Percentiles rank a stretch among this genome's conserved stretches.
Evolutionary conservation across 768 basidiomycete genomes (phyloP).

Genomic region (Infundibulicybe gibba): DNA sequence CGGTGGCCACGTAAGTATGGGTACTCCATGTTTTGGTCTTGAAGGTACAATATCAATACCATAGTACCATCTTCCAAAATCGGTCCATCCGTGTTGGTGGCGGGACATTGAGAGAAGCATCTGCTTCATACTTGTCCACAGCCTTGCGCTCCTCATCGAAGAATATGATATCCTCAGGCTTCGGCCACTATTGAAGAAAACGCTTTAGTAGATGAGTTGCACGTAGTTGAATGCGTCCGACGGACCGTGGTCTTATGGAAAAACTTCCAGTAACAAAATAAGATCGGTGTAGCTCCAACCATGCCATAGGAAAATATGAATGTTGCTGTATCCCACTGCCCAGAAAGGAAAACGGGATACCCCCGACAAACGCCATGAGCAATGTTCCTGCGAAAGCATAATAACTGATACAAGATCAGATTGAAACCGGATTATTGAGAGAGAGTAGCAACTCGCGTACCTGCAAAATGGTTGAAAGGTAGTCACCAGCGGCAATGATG

Average conservation of each 20-base stretch:
- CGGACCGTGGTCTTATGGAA: slow-evolving; percentile 34
- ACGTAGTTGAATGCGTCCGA: neutral
- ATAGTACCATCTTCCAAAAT: too few relatives aligned
- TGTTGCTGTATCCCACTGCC: slow-evolving; percentile 40
- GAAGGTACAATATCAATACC: too few relatives aligned
- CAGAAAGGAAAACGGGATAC: slow-evolving; percentile 50
- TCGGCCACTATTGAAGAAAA: slow-evolving; percentile 29
- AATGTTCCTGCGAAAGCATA: slow-evolving; percentile 41
- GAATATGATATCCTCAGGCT: slow-evolving; percentile 34
- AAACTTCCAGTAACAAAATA: slow-evolving; percentile 45
- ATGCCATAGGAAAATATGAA: slow-evolving; percentile 50
- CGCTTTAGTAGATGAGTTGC: neutral
- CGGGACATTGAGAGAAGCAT: too few relatives aligned
- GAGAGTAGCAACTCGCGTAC: slow-evolving; percentile 16
- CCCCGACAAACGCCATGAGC: slow-evolving; percentile 44
- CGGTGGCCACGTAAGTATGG: too few relatives aligned
- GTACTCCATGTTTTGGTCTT: too few relatives aligned
- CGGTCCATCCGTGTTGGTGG: too few relatives aligned
- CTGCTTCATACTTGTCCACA: slow-evolving; percentile 39
- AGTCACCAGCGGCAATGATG: slow-evolving; percentile 38
- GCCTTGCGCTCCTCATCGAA: slow-evolving; percentile 39
- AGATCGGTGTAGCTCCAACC: slow-evolving; percentile 36
- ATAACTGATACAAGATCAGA: slow-evolving; percentile 28
- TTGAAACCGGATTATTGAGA: neutral
- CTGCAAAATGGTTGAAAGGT: slow-evolving; percentile 51